Conservation (phyloP, 441 rosid species). For the Monsonia emarginata region DNA sequence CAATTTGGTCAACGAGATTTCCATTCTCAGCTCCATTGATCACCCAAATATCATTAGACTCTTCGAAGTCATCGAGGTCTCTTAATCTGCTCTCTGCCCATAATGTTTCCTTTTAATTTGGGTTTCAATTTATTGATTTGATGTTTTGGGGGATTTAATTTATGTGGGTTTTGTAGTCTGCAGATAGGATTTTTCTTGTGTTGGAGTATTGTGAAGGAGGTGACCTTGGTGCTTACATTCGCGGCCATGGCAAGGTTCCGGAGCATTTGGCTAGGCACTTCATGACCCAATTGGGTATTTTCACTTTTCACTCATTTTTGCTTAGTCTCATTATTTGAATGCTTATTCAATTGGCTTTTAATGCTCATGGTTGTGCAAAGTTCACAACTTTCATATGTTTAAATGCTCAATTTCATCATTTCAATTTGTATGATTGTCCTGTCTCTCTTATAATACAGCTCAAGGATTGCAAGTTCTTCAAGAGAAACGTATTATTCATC, state of each 20-base stretch:
- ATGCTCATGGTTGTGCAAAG: constrained; percentile 1
- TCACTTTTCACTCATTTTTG: no score
- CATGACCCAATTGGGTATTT: constrained; percentile 64
- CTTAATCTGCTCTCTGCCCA: neutral
- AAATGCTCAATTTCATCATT: no score
- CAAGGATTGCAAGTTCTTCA: constrained; percentile 76
- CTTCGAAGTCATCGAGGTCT: constrained; percentile 55
- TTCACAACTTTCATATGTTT: no score
- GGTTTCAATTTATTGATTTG: neutral
- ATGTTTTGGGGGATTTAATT: constrained; percentile 8
- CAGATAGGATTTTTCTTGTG: constrained; percentile 56
- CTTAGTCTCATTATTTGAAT: neutral
- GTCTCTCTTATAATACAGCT: constrained; percentile 38
- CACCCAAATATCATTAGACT: constrained; percentile 73
- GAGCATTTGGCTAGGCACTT: constrained; percentile 66
- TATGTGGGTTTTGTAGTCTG: constrained; percentile 28
- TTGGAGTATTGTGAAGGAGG: constrained; percentile 85
- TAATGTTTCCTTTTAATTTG: neutral
- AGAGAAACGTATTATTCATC: constrained; percentile 63
- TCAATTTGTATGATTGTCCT: no score
- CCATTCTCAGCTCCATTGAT: constrained; percentile 60
- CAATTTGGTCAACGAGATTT: constrained; percentile 60
- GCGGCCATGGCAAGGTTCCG: constrained; percentile 50
- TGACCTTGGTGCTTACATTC: constrained; percentile 63
- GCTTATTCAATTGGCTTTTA: neutral